Evolutionary conservation across 1,284 basidiomycete species (phyloP), one percentile per base, ranked within the genome.

Genomic region (Sporisorium scitamineum): DNA sequence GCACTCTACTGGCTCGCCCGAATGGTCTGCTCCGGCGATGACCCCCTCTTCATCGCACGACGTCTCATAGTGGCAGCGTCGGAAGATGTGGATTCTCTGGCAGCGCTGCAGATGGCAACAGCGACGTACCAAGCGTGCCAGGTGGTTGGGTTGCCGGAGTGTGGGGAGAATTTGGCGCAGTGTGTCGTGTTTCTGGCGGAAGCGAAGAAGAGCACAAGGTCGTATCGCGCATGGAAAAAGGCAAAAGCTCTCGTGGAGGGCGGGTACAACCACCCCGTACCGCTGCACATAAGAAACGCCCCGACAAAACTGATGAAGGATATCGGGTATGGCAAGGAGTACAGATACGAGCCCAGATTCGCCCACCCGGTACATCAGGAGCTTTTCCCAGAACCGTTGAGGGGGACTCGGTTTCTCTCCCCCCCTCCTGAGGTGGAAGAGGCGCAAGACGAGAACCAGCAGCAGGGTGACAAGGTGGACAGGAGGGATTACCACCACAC

Each of bases 81-180:
- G 58, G 93, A 95, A 84, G 94, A 95, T 80, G 89, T 94, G 41
- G 93, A 93, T 8, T 87, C 93, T n/a, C 92, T 92, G 18, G 91
- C 93, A 24, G 85, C 86, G 31, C 54, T 84, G 4, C 73, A 82
- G 42, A 76, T 84, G 57, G 83, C 83, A 1, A 73, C 72, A 1
- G 73, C 77, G 14, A 84, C 82, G 18, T 82, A 80, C 54, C 50
- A 60, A 6, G 76, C 66, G 5, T 80, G 73, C 48, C 77, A 88
- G 91, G 88, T 90, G 2, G 90, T 96, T 51, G 94, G 94, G 8
- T 91, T 95, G 89, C 94, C 94, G 0, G 83, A 84, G 32, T 82
- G 80, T 47, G 82, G 72, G 4, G 81, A 84, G 67, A 85, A 80
- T 42, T 88, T 93, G 32, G 92, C 92, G 1, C 94, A 96, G 83